phyloP scores from a whole-genome alignment of 2,329 filamentous ascomycete species.

The Colletotrichum theobromicola region DNA sequence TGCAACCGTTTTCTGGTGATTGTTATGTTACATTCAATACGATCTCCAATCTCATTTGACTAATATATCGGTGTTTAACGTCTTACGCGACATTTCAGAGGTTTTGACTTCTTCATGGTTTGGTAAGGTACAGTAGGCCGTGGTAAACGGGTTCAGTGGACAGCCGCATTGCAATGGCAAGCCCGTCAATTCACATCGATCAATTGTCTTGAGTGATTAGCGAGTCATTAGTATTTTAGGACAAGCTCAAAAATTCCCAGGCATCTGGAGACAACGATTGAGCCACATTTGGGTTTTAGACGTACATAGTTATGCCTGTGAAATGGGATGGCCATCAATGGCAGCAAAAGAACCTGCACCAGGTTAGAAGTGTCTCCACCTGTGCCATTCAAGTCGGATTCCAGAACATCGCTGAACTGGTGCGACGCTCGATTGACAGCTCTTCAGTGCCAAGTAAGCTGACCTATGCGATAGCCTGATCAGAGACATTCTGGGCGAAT shows the following conservation, averaged over 20 bases:
- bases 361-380: not conserved
- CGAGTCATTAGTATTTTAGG: fast-evolving
- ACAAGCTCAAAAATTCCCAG: not conserved
- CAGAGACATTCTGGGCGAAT: not conserved
- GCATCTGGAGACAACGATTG: not conserved
- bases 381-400: not conserved
- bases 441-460: not conserved
- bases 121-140: not conserved
- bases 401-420: not conserved
- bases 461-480: not conserved
- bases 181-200: not conserved
- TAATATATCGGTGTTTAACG: not conserved
- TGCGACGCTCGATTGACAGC: not conserved
- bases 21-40: not conserved
- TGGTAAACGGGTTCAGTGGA: not conserved
- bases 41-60: not conserved
- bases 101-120: not conserved
- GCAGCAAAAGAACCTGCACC: not conserved
- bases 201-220: not conserved
- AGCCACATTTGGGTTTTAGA: not conserved
- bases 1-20: not conserved
- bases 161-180: not conserved
- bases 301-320: not conserved
- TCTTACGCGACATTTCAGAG: not conserved
- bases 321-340: no score